A percentile compares a stretch with the other conserved stretches of the same genome.
These are phyloP conservation scores for Alliaria petiolata DNA, from an alignment of 345 rosid species.

Conservation along the genomic window DNA sequence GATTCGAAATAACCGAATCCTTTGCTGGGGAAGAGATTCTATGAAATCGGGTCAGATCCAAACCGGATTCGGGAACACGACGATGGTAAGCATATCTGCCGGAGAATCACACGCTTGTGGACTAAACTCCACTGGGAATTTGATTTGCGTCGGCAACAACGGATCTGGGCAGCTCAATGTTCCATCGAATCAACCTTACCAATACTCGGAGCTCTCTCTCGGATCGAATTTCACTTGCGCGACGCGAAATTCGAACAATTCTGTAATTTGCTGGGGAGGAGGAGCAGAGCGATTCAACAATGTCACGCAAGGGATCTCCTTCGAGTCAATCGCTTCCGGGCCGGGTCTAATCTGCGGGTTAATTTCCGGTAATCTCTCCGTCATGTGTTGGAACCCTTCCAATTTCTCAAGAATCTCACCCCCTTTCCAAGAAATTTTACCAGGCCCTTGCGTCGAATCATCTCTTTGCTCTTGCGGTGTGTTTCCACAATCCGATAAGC, in stretches of 20 bases:
- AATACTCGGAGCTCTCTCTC: conserved; percentile 51
- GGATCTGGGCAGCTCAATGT: conserved; percentile 49
- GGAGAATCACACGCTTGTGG: conserved; percentile 86
- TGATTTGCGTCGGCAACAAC: conserved; percentile 60
- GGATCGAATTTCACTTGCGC: conserved; percentile 70
- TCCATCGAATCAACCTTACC: conserved; percentile 35
- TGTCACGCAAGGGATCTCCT: conserved; percentile 31
- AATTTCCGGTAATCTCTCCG: conserved; percentile 35
- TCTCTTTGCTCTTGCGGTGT: conserved; percentile 46
- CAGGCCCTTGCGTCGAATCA: conserved; percentile 67
- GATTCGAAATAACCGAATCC: conserved; percentile 14
- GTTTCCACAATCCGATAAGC: conserved; percentile 36
- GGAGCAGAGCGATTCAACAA: conserved; percentile 34
- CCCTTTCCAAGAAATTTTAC: conserved; percentile 47
- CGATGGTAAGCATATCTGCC: conserved; percentile 51
- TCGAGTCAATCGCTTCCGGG: conserved; percentile 71
- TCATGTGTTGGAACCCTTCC: conserved; percentile 66
- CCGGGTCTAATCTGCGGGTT: conserved; percentile 71
- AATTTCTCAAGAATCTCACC: conserved; percentile 29
- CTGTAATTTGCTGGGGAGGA: conserved; percentile 84
- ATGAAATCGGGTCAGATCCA: conserved; percentile 34
- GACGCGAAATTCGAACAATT: conserved; percentile 32
- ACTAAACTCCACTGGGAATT: conserved; percentile 43
- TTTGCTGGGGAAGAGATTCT: conserved; percentile 57
- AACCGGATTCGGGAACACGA: conserved; percentile 38